Conservation (phyloP, 2,329 filamentous ascomycete species). For the Beauveria bassiana region DNA sequence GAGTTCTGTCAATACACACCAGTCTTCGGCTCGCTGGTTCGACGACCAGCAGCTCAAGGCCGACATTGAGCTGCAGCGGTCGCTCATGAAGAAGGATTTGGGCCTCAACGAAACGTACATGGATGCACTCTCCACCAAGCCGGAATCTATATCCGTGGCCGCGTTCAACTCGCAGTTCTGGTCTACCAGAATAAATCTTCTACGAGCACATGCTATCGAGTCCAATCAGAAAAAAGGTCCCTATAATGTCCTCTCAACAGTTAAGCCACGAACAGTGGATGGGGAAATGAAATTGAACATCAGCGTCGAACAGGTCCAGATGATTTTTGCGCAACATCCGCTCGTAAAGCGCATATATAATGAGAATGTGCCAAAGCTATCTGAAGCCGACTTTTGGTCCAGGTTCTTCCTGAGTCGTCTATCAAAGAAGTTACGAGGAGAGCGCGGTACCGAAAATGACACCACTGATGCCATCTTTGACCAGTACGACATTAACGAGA, state of each 20-base stretch:
- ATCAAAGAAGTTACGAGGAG: constrained; percentile 85
- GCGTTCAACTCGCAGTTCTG: constrained; percentile 92
- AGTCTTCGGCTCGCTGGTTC: constrained; percentile 59
- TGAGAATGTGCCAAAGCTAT: constrained; percentile 78
- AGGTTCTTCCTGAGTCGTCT: constrained; percentile 87
- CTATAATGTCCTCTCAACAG: constrained; percentile 87
- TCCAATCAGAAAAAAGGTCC: constrained; percentile 76
- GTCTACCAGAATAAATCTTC: constrained; percentile 76
- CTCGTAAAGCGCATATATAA: constrained; percentile 86
- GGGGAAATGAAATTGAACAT: constrained; percentile 74
- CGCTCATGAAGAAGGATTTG: constrained; percentile 73
- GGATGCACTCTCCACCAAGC: constrained; percentile 75
- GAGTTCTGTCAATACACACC: constrained; percentile 52
- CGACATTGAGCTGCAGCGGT: constrained; percentile 79
- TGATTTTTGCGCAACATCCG: constrained; percentile 90
- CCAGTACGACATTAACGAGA: constrained; percentile 71
- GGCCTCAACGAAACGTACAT: constrained; percentile 76
- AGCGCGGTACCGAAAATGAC: constrained; percentile 74
- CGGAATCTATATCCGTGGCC: constrained; percentile 69
- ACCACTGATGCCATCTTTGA: constrained; percentile 73
- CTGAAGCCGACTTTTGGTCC: constrained; percentile 81
- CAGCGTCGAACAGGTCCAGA: constrained; percentile 82
- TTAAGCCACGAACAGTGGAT: constrained; percentile 59
- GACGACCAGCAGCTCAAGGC: constrained; percentile 71
- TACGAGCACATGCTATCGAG: constrained; percentile 88